Percentiles rank a stretch among this genome's conserved stretches.
phyloP scores from a whole-genome alignment of 108 stramenopile genomes.

The Epipyxis sp. region DNA sequence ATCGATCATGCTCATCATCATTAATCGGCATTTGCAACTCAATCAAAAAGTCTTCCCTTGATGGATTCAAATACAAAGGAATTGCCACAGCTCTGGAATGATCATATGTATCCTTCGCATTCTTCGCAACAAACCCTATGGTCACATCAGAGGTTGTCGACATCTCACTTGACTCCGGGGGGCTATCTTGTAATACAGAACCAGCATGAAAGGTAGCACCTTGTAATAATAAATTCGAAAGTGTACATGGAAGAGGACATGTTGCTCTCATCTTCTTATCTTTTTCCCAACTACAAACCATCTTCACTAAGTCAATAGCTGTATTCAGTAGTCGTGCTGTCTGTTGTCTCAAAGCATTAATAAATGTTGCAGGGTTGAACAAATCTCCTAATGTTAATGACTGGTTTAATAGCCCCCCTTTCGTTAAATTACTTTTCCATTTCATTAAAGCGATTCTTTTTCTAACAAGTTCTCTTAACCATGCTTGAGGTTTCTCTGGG shows the following conservation, averaged over 20 bases:
- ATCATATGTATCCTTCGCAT: slow-evolving; percentile 22
- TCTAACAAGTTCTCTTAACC: slow-evolving; percentile 47
- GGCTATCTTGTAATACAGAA: slow-evolving; percentile 43
- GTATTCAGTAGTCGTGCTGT: slow-evolving; percentile 47
- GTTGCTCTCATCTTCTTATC: not conserved
- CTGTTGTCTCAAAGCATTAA: slow-evolving; percentile 60
- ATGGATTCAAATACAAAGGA: slow-evolving; percentile 42
- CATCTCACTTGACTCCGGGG: slow-evolving; percentile 56
- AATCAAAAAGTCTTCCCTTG: slow-evolving; percentile 38
- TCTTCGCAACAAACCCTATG: slow-evolving; percentile 43
- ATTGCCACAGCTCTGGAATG: not conserved
- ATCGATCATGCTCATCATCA: slow-evolving; percentile 20
- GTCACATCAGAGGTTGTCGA: slow-evolving; percentile 49
- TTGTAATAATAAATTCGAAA: slow-evolving; percentile 56
- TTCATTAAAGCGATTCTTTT: slow-evolving; percentile 41
- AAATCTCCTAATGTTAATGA: slow-evolving; percentile 50
- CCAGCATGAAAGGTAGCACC: slow-evolving; percentile 56
- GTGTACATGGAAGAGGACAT: slow-evolving; percentile 39
- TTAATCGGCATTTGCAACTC: slow-evolving; percentile 38
- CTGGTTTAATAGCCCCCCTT: slow-evolving; percentile 31
- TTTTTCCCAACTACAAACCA: slow-evolving; percentile 49
- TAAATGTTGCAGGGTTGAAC: slow-evolving; percentile 59
- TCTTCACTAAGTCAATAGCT: slow-evolving; percentile 54
- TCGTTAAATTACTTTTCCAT: slow-evolving; percentile 26
- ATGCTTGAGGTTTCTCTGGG: slow-evolving; percentile 50